phyloP scores from a whole-genome alignment of 805 yeast species.

The Blastobotrys robertii region DNA sequence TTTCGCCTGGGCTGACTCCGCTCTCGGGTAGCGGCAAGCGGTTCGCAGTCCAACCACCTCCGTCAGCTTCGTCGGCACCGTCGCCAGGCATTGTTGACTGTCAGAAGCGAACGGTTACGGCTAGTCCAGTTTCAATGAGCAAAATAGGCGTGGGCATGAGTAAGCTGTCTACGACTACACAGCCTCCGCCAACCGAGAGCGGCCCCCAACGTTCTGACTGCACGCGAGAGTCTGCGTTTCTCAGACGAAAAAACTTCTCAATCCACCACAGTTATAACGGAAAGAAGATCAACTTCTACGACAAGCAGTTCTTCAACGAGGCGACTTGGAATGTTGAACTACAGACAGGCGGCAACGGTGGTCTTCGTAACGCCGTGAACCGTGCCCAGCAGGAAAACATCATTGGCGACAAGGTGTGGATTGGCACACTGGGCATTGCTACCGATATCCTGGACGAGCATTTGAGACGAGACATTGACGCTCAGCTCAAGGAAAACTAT shows the following conservation, averaged over 20 bases:
- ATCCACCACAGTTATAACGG: neutral
- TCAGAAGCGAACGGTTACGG: neutral
- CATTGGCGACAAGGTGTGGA: slow-evolving; percentile 46
- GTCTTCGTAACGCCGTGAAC: slow-evolving; percentile 73
- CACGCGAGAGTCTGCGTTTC: neutral
- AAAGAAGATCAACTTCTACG: neutral
- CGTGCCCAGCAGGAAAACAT: slow-evolving; percentile 35
- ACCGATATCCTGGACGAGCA: slow-evolving; percentile 63
- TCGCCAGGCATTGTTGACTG: neutral
- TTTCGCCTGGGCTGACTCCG: slow-evolving; percentile 2
- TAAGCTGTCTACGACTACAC: neutral
- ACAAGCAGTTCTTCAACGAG: slow-evolving; percentile 23
- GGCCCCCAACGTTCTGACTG: neutral
- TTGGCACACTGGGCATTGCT: slow-evolving; percentile 90
- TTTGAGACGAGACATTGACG: slow-evolving; percentile 45
- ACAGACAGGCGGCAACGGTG: slow-evolving; percentile 76
- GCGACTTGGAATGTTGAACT: slow-evolving; percentile 69
- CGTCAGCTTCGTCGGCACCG: neutral
- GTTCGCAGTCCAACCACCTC: neutral
- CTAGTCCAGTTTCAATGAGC: neutral
- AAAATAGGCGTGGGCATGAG: neutral
- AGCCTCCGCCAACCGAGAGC: slow-evolving; percentile 1
- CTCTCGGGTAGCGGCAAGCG: neutral
- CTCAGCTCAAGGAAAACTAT: slow-evolving; percentile 37
- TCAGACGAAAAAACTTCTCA: neutral